These are phyloP conservation scores for Colletotrichum somersetense DNA, from an alignment of 2,329 filamentous ascomycete species.

Conservation along the genomic window DNA sequence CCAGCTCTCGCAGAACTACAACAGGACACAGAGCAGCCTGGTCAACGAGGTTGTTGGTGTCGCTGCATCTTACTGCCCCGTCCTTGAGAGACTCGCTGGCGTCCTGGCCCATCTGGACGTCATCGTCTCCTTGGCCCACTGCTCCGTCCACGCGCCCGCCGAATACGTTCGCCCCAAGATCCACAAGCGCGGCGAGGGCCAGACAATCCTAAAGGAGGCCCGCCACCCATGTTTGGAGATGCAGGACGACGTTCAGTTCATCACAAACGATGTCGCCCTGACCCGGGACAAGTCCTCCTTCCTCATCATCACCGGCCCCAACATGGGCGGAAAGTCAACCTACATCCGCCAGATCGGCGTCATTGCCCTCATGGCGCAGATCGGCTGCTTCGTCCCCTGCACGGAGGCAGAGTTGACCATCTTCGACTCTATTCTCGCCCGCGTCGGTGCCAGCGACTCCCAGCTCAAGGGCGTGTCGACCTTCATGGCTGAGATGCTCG, in stretches of 20 bases:
- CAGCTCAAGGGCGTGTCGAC: slow-evolving; percentile 98
- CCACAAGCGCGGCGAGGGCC: slow-evolving; percentile 86
- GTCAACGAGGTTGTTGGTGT: slow-evolving; percentile 94
- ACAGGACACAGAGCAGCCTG: slow-evolving; percentile 90
- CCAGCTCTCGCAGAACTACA: slow-evolving; percentile 93
- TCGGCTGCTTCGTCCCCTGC: slow-evolving; percentile 96
- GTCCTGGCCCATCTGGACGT: slow-evolving; percentile 95
- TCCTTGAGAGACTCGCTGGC: slow-evolving; percentile 88
- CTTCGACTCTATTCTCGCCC: slow-evolving; percentile 96
- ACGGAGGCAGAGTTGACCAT: slow-evolving; percentile 91
- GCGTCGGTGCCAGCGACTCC: slow-evolving; percentile 94
- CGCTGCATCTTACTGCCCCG: slow-evolving; percentile 92
- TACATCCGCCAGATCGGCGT: slow-evolving; percentile 98
- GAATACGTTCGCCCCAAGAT: slow-evolving; percentile 93
- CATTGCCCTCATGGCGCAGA: slow-evolving; percentile 96
- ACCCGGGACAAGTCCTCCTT: slow-evolving; percentile 85
- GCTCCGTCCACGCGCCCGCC: slow-evolving; percentile 90
- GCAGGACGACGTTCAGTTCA: slow-evolving; percentile 98
- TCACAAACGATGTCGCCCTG: slow-evolving; percentile 94
- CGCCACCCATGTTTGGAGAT: slow-evolving; percentile 98
- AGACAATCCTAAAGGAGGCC: slow-evolving; percentile 91
- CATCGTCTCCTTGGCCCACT: slow-evolving; percentile 92
- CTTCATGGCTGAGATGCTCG: slow-evolving; percentile 99
- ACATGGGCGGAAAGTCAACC: slow-evolving; percentile 99
- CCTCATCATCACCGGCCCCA: slow-evolving; percentile 95